phyloP scores from a whole-genome alignment of 768 basidiomycete species.

The Scleroderma bovista region DNA sequence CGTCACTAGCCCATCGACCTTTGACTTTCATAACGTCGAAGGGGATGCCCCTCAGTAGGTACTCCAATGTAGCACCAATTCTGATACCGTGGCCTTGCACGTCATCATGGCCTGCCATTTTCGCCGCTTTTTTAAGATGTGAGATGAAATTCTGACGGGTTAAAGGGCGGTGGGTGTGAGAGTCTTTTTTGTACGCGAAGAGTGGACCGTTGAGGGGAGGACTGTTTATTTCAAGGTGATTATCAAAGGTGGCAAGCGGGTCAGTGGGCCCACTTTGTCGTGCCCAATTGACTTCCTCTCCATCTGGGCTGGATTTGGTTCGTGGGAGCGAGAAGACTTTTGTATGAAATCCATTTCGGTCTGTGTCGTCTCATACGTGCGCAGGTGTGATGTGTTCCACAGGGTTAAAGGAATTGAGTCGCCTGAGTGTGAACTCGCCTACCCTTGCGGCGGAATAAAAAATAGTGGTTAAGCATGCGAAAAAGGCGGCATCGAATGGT shows the following conservation, averaged over 20 bases:
- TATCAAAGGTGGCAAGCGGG: not conserved
- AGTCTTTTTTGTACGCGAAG: not conserved
- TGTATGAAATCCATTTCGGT: not conserved
- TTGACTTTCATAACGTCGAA: constrained; percentile 19
- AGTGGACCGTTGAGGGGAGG: not conserved
- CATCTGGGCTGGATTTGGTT: not conserved
- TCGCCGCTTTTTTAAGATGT: not conserved
- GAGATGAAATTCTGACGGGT: constrained; percentile 5
- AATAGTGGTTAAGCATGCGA: constrained; percentile 13
- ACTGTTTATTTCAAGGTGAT: not conserved
- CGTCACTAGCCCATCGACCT: constrained; percentile 33
- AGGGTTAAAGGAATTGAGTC: constrained; percentile 10
- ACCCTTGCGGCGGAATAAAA: constrained; percentile 12
- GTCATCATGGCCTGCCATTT: not conserved
- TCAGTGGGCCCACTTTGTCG: not conserved
- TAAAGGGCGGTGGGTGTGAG: not conserved
- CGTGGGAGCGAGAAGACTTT: not conserved
- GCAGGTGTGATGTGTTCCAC: constrained; percentile 8
- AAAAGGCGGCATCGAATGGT: constrained; percentile 5
- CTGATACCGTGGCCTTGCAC: constrained; percentile 18
- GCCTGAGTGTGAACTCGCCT: constrained; percentile 19
- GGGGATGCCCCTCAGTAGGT: constrained; percentile 31
- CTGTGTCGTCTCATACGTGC: not conserved
- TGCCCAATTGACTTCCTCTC: not conserved
- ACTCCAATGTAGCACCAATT: constrained; percentile 31